Evolutionary conservation across 495 filamentous ascomycete species (phyloP), one percentile per base, ranked within the genome.

Genomic region (Neurospora discreta): DNA sequence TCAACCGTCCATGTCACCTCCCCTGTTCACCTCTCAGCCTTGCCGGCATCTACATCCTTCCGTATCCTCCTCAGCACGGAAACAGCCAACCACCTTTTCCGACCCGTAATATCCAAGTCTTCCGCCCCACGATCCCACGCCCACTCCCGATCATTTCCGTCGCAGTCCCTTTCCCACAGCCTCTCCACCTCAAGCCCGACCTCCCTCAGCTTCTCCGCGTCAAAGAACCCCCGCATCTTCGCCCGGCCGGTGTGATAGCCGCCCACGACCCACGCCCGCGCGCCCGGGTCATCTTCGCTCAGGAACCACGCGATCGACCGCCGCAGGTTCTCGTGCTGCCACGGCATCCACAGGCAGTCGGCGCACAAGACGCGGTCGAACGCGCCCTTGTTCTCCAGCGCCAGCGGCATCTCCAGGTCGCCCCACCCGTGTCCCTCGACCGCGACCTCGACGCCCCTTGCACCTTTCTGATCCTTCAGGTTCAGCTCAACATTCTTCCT

Each of bases 281-380:
- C 89, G 2, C 77, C 77, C 0, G 82, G 79, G 3, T 83, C 85
- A 7, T 73, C 74, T 16, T 69, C 72, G 13, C 26, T 60, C 42
- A 97, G 85, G 79, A 97, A 95, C 81, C 90, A 90, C 15, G 82
- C 79, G 78, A 97, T 89, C 10, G 91, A 93, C 26, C 79, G 80
- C 46, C 82, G 84, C 16, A 98, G 87, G 76, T 91, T 92, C 36
- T 81, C 83, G 77, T 97, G 94, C 82, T 95, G 88, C 77, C 82
- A 86, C 15, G 83, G 85, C 90, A 97, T 93, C 94, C 93, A 98
- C 72, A 93, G 84, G 78, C 92, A 96, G 77, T 97, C 94, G 52
- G 92, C 91, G 3, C 90, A 91, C 40, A 96, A 83, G 33, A 97
- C 88, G 69, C 90, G 87, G 10, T 88, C 89, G 77, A 89, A 96